Percentiles rank a stretch among this genome's conserved stretches.
phyloP scores from a whole-genome alignment of 768 basidiomycete genomes.

The Antrodiella citrinella region DNA sequence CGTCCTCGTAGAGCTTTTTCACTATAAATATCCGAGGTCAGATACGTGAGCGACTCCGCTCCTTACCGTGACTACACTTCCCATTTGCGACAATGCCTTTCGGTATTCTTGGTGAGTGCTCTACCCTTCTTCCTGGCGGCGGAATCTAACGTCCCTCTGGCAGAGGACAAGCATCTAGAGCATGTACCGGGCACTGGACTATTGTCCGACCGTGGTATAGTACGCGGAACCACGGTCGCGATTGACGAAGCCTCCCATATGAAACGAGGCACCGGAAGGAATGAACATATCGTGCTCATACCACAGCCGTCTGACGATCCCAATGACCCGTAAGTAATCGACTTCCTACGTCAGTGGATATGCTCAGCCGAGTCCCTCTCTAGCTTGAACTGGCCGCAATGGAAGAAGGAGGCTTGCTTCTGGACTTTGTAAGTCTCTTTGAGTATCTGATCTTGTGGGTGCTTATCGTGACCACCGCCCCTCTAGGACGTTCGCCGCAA shows the following conservation, averaged over 20 bases:
- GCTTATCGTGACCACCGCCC: not conserved
- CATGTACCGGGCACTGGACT: slow-evolving; percentile 34
- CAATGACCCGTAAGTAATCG: slow-evolving; percentile 31
- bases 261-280: slow-evolving; percentile 30
- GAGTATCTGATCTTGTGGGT: not conserved
- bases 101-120: slow-evolving; percentile 29
- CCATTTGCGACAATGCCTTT: slow-evolving; percentile 25
- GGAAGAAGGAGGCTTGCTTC: slow-evolving; percentile 40
- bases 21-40: too few relatives aligned
- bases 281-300: slow-evolving; percentile 32
- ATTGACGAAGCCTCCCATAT: slow-evolving; percentile 26
- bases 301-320: slow-evolving; percentile 39
- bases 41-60: too few relatives aligned
- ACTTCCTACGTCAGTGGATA: too few relatives aligned
- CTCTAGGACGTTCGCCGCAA: slow-evolving; percentile 32
- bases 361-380: not conserved
- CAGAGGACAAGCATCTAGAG: slow-evolving; percentile 30
- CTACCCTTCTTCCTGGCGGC: not conserved
- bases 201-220: slow-evolving; percentile 30
- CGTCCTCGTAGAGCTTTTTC: too few relatives aligned
- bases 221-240: slow-evolving; percentile 27
- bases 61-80: too few relatives aligned
- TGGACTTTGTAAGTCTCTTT: slow-evolving; percentile 30
- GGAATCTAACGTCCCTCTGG: not conserved
- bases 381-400: slow-evolving; percentile 33